Base-by-base conservation (phyloP, 2,329 filamentous ascomycete species). In the Curvularia sp. region DNA sequence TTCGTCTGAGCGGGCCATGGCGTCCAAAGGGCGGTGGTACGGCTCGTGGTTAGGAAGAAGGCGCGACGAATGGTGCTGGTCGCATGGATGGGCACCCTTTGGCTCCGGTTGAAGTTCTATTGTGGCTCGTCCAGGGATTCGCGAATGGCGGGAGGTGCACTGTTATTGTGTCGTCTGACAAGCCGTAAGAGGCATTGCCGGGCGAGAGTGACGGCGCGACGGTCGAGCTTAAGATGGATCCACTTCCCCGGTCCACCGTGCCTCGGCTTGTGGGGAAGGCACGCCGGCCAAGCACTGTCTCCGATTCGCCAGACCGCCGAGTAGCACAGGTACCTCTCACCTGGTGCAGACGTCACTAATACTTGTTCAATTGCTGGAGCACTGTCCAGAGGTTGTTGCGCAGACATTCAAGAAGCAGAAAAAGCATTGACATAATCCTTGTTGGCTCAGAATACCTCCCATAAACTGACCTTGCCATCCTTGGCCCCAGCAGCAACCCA, bases 401-500 rank as follows among this genome's bases (percentile, higher is more conserved):
- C n/a, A 18, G 6, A 18, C 15, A 5, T 38, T 15, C 15, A 38
- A 38, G 35, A 38, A 38, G 15, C 35, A 38, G 15, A 15, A 18
- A 4, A 18, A 18, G 35, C 35, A 18, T 18, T 5, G 8, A 38
- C 3, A 9, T 18, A 1, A 18, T 8, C 15, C 15, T 38, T n/a
- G 15, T 38, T 18, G 35, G 10, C 26, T 72, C 62, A 83, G 57
- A 95, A 99, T 58, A 98, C 88, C 79, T 97, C 92, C 95, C 95
- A 99, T 66, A 99, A 80, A 73, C 92, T 96, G 62, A 98, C 87
- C 75, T 96, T 97, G 18, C 94, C 95, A 79, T 98, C 95, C 76
- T 98, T 99, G 55, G 91, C 90, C 1, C 95, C 95, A 1, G 88
- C 92, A 18, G 90, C 95, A 51, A 98, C 76, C 93, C 94, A 98